Conservation (phyloP, 2,329 filamentous ascomycete genomes). For the Botryosphaeria agaves region DNA sequence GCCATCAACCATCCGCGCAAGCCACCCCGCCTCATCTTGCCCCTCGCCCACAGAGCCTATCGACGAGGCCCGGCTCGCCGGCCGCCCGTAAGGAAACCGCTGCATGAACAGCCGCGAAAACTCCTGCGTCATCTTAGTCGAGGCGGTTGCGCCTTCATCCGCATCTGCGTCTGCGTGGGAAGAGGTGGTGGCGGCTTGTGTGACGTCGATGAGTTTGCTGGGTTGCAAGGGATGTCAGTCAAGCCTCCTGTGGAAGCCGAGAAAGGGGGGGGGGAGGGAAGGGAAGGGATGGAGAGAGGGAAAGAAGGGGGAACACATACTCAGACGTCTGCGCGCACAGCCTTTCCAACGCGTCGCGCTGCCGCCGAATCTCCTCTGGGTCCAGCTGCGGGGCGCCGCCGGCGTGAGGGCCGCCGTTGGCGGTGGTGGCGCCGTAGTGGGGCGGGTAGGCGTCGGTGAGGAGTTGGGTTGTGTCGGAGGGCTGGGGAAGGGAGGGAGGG, state of each 20-base stretch:
- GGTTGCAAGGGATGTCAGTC: too few relatives aligned
- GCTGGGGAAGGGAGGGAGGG: constrained; percentile 21
- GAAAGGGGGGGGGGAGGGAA: not conserved
- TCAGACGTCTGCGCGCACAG: constrained; percentile 32
- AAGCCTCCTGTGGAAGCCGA: too few relatives aligned
- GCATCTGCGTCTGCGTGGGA: too few relatives aligned
- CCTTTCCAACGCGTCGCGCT: constrained; percentile 29
- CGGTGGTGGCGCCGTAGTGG: constrained; percentile 25
- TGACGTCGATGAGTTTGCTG: constrained; percentile 33
- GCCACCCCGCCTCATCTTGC: constrained; percentile 19
- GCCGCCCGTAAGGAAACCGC: constrained; percentile 12
- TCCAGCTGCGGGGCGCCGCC: constrained; percentile 21
- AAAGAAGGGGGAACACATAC: constrained; percentile 17
- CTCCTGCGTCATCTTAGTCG: constrained; percentile 18
- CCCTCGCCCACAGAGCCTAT: constrained; percentile 8
- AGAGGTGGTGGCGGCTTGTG: constrained; percentile 22
- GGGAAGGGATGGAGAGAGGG: constrained; percentile 1
- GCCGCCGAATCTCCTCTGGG: constrained; percentile 29
- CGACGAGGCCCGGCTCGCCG: constrained; percentile 10
- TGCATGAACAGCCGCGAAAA: constrained; percentile 24
- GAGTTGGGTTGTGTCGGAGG: constrained; percentile 27
- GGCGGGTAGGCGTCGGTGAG: constrained; percentile 24
- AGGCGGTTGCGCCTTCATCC: constrained; percentile 17
- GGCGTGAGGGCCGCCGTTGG: constrained; percentile 12
- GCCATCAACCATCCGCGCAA: constrained; percentile 8